Base-by-base conservation (phyloP, 1,139 yeast species). In the Hemisphaericaspora lyxosophila region DNA sequence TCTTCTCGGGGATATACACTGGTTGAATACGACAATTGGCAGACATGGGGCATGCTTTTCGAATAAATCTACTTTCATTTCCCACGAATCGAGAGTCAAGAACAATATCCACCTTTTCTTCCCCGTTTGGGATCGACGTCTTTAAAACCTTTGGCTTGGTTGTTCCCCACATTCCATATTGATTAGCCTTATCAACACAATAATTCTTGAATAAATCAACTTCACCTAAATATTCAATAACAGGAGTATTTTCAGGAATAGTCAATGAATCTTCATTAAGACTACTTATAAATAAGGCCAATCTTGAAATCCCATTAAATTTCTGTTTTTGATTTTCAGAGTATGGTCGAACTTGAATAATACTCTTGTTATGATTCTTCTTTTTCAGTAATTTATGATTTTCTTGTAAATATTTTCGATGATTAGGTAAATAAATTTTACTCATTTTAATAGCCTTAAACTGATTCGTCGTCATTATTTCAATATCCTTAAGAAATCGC, bases 11-110 rank as follows among this genome's bases (percentile, higher is more conserved):
- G 7, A 82, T 61, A 34, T 75, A 66, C 1, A 80, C 61, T 1
- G 85, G 71, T 38, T 70, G 72, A 19, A 90, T 63, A 45, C 71
- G 77, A 54, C 90, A 83, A 59, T 89, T 89, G 4, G 95, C 87
- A 4, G 75, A 56, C 2, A 50, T 37, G 1, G 70, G 68, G 51
- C 97, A 87, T 7, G 94, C 72, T 44, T 85, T 78, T 43, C 97
- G 70, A 19, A 88, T 69, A 55, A 85, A 90, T 39, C 96, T 64
- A 1, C 89, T 71, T 33, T 77, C 75, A 49, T 87, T 86, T 0
- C 97, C 97, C 15, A 81, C 76, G 37, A 79, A 75, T 43, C 97
- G 72, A 24, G 94, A 80, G 60, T 90, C 97, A 18, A 90, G 65
- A 2, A 78, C 83, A 11, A 92, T 50, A 1, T 85, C 83, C 38